Base-by-base conservation (phyloP, 1,284 basidiomycete genomes). In the Pseudozyma pruni region DNA sequence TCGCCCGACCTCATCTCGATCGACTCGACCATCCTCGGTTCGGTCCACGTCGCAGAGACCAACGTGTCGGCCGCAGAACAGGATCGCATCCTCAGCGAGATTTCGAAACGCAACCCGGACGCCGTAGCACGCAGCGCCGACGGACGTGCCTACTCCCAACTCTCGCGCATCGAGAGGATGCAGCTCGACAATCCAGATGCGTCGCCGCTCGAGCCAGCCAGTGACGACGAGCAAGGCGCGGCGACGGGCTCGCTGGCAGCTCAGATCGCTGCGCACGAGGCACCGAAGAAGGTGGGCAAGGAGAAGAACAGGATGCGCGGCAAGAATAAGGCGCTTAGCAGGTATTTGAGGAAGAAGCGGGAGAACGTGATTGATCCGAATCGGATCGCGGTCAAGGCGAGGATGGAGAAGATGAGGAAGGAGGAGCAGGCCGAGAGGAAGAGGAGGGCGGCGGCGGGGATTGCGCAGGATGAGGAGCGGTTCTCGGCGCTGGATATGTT, bases 1-100 rank as follows among this genome's bases (percentile, higher is more conserved):
- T 91, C 91, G 84, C 90, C 93, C 4, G 94, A 97, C 70, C 89
- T 96, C 85, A 98, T 99, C 76, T 88, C 91, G 0, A 86, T 98
- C 56, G 92, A 97, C 83, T 89, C 92, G 0, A 90, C 93, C 56
- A 88, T 92, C 35, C 59, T 84, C 9, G 83, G 83, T 6, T 67
- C 75, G 25, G 42, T 83, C 7, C 78, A 81, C 32, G 59, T 70
- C 9, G 47, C 48, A 2, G 94, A 87, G 91, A 94, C 78, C 90
- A 93, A 83, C 87, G 88, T 79, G 84, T 88, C 72, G 85, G 87
- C 81, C 86, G 86, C 80, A 41, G 83, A 92, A 81, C 87, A 88
- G 22, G 81, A 83, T 69, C 45, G 80, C 61, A 57, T 62, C 39
- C 14, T 53, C 5, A 38, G 47, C 27, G 48, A 72, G 25, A 48